Evolutionary conservation across 1,139 yeast species (phyloP).

Genomic region (Kodamaea suecica): DNA sequence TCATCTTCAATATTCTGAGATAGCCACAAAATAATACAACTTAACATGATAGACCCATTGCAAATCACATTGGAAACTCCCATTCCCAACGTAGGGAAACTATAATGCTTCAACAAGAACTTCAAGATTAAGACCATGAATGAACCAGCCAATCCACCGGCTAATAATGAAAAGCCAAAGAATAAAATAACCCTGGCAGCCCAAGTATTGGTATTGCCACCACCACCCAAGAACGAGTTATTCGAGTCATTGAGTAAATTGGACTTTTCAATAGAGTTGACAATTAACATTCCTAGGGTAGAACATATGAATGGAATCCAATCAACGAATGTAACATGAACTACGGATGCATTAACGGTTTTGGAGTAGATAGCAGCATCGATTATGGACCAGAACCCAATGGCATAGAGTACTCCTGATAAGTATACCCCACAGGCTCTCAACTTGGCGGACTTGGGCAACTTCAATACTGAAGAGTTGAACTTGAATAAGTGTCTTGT

Average conservation of each 20-base stretch:
- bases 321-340: conserved; percentile 87
- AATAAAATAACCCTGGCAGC: conserved; percentile 89
- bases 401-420: conserved; percentile 75
- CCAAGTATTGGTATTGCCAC: conserved; percentile 65
- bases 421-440: conserved; percentile 73
- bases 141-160: conserved; percentile 93
- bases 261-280: conserved; percentile 85
- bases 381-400: conserved; percentile 86
- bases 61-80: conserved; percentile 86
- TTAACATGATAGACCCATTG: conserved; percentile 76
- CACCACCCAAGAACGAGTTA: conserved; percentile 50
- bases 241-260: conserved; percentile 60
- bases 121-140: conserved; percentile 83
- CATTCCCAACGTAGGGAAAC: conserved; percentile 90
- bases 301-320: conserved; percentile 95
- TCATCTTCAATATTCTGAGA: conserved; percentile 95
- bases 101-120: conserved; percentile 72
- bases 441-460: conserved; percentile 68
- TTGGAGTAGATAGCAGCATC: conserved; percentile 87
- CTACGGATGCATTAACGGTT: conserved; percentile 78
- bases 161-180: conserved; percentile 85
- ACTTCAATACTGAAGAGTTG: conserved; percentile 44
- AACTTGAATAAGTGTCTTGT: conserved; percentile 47
- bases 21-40: conserved; percentile 86
- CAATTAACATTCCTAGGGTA: conserved; percentile 85